Conservation (phyloP, 2,329 filamentous ascomycete species). For the Bimuria novae-zelandiae region DNA sequence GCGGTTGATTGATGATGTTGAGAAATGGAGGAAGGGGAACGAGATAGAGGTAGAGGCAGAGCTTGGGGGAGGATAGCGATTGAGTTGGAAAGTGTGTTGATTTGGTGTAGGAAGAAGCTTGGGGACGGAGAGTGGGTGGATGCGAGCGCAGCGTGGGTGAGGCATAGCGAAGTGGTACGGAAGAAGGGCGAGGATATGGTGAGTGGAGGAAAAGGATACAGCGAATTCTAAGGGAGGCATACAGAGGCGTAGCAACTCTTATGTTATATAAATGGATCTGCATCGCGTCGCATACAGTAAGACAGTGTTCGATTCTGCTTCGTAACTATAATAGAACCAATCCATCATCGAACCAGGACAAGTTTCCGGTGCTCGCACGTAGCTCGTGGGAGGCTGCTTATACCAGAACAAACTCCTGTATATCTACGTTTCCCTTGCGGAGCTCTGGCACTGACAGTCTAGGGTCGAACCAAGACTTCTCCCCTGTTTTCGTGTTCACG, state of each 20-base stretch:
- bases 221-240: slow-evolving; percentile 48
- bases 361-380: too few relatives aligned
- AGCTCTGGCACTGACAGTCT: slow-evolving; percentile 1
- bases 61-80: slow-evolving; percentile 36
- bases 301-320: neutral
- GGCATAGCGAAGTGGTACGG: slow-evolving; percentile 46
- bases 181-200: slow-evolving; percentile 51
- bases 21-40: slow-evolving; percentile 42
- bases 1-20: slow-evolving; percentile 44
- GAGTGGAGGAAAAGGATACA: slow-evolving; percentile 50
- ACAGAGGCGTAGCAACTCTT: too few relatives aligned
- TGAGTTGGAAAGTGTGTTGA: slow-evolving; percentile 50
- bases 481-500: neutral
- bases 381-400: neutral
- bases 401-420: neutral
- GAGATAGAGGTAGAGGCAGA: slow-evolving; percentile 25
- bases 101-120: slow-evolving; percentile 53
- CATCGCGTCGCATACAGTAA: too few relatives aligned
- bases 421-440: neutral
- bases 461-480: neutral
- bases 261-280: too few relatives aligned
- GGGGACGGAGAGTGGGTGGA: slow-evolving; percentile 49
- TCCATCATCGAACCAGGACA: neutral
- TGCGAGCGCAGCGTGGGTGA: slow-evolving; percentile 51
- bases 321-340: neutral